Percentiles rank a stretch among this genome's conserved stretches.
Evolutionary conservation across 176 grass and related monocot species (phyloP).

Genomic region (Ampelocalamus luodianensis): DNA sequence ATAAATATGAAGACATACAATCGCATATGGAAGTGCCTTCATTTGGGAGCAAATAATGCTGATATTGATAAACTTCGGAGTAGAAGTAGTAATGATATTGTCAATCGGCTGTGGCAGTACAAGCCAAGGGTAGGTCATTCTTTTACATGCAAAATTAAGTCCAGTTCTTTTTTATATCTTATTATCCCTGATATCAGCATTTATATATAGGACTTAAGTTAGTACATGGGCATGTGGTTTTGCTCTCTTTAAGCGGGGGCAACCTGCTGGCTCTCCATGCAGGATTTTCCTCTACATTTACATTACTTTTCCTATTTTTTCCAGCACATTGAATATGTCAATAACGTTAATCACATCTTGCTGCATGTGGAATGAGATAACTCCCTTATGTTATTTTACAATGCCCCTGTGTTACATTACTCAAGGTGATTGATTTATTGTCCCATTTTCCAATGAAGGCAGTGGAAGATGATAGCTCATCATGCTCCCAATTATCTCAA

Average conservation of each 20-base stretch:
- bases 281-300: neutral
- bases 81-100: neutral
- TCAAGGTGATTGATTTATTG: conserved; percentile 4
- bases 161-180: neutral
- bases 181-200: neutral
- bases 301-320: neutral
- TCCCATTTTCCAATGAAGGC: conserved; percentile 18
- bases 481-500: neutral
- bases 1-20: conserved; percentile 50
- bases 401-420: neutral
- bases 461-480: neutral
- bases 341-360: neutral
- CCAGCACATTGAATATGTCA: neutral
- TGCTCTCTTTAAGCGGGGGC: neutral
- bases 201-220: neutral
- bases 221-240: neutral
- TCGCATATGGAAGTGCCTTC: conserved; percentile 43
- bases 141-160: conserved; percentile 1
- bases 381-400: neutral
- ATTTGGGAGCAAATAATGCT: neutral
- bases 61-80: neutral
- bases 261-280: neutral
- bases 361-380: neutral
- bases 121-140: conserved; percentile 26
- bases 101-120: conserved; percentile 25